These are phyloP conservation scores for Petunia secreta DNA, from an alignment of 257 asterid species.

Conservation along the genomic window DNA sequence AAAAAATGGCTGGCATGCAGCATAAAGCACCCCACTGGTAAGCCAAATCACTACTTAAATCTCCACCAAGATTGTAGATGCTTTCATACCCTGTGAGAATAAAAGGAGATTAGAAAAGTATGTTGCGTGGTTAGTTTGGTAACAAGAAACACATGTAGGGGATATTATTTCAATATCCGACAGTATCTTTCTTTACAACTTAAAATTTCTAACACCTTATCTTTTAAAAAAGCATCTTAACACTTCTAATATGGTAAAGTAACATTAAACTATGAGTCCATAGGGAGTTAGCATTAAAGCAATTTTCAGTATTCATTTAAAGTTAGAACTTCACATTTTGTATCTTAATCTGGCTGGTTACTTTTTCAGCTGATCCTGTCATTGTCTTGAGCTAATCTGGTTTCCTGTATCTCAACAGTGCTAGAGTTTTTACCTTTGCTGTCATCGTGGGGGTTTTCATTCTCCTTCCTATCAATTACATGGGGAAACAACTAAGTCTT, in stretches of 20 bases:
- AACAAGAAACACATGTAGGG: background rate
- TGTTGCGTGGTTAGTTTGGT: constrained; percentile 1
- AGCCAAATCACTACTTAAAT: constrained; percentile 1
- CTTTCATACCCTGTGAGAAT: background rate
- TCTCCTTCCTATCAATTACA: constrained; percentile 92
- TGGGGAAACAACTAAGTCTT: constrained; percentile 80
- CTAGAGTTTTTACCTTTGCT: constrained; percentile 81
- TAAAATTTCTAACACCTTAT: constrained; percentile 17
- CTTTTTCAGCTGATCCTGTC: constrained; percentile 14
- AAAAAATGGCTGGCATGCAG: background rate
- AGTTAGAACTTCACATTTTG: constrained; percentile 3
- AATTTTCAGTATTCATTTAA: constrained; percentile 12
- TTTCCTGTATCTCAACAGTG: constrained; percentile 45
- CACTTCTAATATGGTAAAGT: background rate
- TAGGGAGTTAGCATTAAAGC: background rate
- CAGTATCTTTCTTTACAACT: background rate
- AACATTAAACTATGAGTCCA: background rate
- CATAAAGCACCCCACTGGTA: constrained; percentile 1
- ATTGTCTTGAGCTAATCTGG: constrained; percentile 32
- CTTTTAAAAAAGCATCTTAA: background rate
- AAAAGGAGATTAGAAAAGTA: background rate
- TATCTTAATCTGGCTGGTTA: constrained; percentile 14
- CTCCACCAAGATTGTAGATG: background rate
- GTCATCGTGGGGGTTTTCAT: constrained; percentile 66
- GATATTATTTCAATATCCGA: background rate